Percentiles rank a stretch among this genome's conserved stretches.
These are phyloP conservation scores for Alternaria novae-zelandiae DNA, from an alignment of 2,329 filamentous ascomycete species.

Conservation along the genomic window DNA sequence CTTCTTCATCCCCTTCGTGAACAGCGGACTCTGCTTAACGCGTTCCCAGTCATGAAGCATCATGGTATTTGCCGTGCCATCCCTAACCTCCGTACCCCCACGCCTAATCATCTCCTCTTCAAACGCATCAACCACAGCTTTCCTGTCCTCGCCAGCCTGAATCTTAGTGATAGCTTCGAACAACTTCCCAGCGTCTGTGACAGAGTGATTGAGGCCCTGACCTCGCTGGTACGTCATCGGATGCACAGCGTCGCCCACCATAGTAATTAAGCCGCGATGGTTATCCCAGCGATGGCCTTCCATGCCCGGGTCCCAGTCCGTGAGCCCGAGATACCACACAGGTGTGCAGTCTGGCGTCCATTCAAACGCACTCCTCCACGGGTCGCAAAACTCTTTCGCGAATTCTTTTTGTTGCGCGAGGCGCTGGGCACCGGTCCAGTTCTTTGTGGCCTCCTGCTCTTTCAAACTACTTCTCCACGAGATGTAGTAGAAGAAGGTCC, in stretches of 20 bases:
- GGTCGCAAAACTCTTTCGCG: conserved; percentile 50
- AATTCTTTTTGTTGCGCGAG: conserved; percentile 51
- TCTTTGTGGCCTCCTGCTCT: conserved; percentile 49
- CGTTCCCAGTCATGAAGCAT: conserved; percentile 48
- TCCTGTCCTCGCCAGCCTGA: conserved; percentile 27
- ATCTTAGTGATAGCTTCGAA: conserved; percentile 41
- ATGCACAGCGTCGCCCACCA: conserved; percentile 51
- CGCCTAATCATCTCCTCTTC: conserved; percentile 55
- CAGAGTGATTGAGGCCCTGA: conserved; percentile 58
- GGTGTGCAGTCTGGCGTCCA: conserved; percentile 42
- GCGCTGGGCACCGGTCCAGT: conserved; percentile 46
- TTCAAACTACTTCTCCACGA: conserved; percentile 51
- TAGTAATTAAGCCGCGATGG: conserved; percentile 43
- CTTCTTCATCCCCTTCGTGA: conserved; percentile 38
- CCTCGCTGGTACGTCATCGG: conserved; percentile 55
- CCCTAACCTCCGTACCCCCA: conserved; percentile 41
- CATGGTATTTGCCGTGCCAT: conserved; percentile 40
- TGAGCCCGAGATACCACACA: conserved; percentile 46
- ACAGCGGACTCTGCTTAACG: conserved; percentile 42
- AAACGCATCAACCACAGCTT: conserved; percentile 46
- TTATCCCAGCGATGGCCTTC: conserved; percentile 44
- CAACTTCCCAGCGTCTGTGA: conserved; percentile 53
- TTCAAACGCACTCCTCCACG: conserved; percentile 51
- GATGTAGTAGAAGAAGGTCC: conserved; percentile 58
- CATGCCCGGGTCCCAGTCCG: conserved; percentile 44